Evolutionary conservation across 371 early-diverging fungal species (phyloP), one percentile per base, ranked within the genome.

Genomic region (Sporodiniella umbellata): DNA sequence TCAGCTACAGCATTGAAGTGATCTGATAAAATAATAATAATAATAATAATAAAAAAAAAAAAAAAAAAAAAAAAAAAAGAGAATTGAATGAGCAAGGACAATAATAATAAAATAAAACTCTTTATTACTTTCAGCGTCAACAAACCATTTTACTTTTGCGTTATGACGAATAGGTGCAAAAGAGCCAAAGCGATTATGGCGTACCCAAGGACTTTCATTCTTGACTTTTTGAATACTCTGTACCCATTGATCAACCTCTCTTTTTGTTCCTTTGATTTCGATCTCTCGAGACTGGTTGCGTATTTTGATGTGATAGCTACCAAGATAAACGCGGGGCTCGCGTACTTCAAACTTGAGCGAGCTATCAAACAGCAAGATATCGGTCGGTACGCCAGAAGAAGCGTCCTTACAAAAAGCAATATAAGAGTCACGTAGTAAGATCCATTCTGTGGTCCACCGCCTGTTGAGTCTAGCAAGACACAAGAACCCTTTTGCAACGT

Each of bases 1-100:
- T 90, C 89, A 3, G 88, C 88, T 4, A 94, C 75, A 1, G 86
- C 87, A 54, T 81, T 78, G 50, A 91, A 93, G 64, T 94, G 94
- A 59, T 88, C 89, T 77, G 51, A 24, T 28, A 28, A 33, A 18
- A 19, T 17, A 10, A 21, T 38, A 60, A 7, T 26, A 35, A 33
- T 33, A 42, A 31, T 28, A 47, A 21, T 42, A 51, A 24, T 54
- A 8, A 17, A 63, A 28, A 43, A 10, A 47, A 50, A 56, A 49
- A 51, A 57, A 8, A 71, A 4, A 40, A 15, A 19, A 12, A 21
- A 21, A 40, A 40, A 21, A 40, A n/a, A 40, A 2, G 15, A 19
- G 21, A 19, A 40, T 31, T n/a, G 14, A 7, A n/a, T n/a, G n/a
- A n/a, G n/a, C n/a, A n/a, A n/a, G n/a, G 10, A 10, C 10, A 28